Percentiles rank a stretch among this genome's conserved stretches.
Conservation (phyloP, 306 rosid genomes). For the Vigna reflexopilosa region DNA sequence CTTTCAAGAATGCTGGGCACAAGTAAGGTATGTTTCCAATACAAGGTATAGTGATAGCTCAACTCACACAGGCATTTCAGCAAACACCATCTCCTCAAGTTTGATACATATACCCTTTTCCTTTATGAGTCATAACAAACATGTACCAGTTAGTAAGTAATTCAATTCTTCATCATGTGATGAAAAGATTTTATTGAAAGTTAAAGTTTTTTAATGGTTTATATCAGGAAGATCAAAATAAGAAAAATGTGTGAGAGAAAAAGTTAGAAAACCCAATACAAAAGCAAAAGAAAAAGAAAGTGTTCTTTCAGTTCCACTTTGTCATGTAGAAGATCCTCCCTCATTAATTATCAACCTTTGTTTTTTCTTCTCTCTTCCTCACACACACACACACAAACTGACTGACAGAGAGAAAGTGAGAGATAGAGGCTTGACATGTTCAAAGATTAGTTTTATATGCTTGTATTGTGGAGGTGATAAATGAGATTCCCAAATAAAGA, state of each 20-base stretch:
- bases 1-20: conserved; percentile 55
- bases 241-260: background rate
- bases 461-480: conserved; percentile 69
- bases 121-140: too few relatives aligned
- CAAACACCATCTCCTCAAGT: conserved; percentile 25
- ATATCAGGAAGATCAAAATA: too few relatives aligned
- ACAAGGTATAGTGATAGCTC: conserved; percentile 74
- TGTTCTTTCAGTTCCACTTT: conserved; percentile 44
- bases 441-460: conserved; percentile 73
- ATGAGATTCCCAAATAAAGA: conserved; percentile 72
- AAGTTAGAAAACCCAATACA: conserved; percentile 23
- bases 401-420: conserved; percentile 53
- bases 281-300: conserved; percentile 36
- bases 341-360: conserved; percentile 46
- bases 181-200: too few relatives aligned
- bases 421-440: conserved; percentile 68
- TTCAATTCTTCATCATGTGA: too few relatives aligned
- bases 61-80: conserved; percentile 45
- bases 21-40: conserved; percentile 82
- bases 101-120: conserved; percentile 19
- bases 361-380: conserved; percentile 11
- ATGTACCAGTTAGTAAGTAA: too few relatives aligned
- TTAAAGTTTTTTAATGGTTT: too few relatives aligned
- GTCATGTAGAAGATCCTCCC: conserved; percentile 53
- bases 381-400: conserved; percentile 41